These are phyloP conservation scores for Moricandia arvensis DNA, from an alignment of 345 rosid genomes.

Conservation along the genomic window DNA sequence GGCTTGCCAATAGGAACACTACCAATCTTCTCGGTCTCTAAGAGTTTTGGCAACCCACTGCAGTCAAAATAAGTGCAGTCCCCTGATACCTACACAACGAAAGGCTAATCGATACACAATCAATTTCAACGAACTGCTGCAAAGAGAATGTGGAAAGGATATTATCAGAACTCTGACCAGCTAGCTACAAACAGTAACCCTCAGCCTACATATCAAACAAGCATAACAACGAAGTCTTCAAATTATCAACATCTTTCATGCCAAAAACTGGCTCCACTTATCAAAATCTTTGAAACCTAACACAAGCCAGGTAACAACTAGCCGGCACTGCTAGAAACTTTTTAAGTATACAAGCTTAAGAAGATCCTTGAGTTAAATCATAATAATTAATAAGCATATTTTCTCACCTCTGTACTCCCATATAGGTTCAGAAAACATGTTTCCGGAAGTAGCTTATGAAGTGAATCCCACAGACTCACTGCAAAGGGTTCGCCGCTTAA, in stretches of 20 bases:
- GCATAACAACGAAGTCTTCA: slow-evolving; percentile 7
- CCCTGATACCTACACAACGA: slow-evolving; percentile 72
- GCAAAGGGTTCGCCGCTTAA: slow-evolving; percentile 88
- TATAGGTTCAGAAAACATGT: slow-evolving; percentile 76
- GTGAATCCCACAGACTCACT: slow-evolving; percentile 72
- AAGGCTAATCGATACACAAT: background rate
- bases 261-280: background rate
- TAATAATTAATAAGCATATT: background rate
- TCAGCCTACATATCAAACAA: slow-evolving; percentile 15
- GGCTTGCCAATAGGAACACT: slow-evolving; percentile 93
- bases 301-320: background rate
- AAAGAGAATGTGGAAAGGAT: slow-evolving; percentile 16
- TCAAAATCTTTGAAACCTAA: slow-evolving; percentile 4
- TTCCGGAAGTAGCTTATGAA: slow-evolving; percentile 59
- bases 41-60: slow-evolving; percentile 64
- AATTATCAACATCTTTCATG: slow-evolving; percentile 1
- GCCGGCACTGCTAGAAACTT: background rate
- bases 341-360: background rate
- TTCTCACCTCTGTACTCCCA: slow-evolving; percentile 94
- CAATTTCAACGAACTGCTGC: slow-evolving; percentile 7
- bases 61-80: slow-evolving; percentile 94
- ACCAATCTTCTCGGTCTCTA: slow-evolving; percentile 55
- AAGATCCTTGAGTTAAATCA: background rate
- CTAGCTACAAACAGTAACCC: slow-evolving; percentile 24
- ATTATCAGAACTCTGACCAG: slow-evolving; percentile 2